phyloP scores from a whole-genome alignment of 306 rosid species.

The Sicyos edulis region DNA sequence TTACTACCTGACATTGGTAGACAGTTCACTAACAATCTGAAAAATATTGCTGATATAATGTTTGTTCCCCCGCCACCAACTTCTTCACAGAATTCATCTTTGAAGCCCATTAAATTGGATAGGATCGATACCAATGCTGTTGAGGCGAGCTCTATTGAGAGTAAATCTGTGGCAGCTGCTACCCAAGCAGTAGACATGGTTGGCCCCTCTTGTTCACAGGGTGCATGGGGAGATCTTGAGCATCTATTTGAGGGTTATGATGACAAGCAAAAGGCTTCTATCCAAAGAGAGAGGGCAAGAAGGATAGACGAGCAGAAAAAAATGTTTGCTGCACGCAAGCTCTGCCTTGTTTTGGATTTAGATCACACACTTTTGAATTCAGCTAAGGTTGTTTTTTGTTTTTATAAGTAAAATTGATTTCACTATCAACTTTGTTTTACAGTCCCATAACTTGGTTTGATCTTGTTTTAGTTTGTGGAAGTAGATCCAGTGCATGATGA shows the following conservation, averaged over 20 bases:
- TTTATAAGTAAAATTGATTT: constrained; percentile 22
- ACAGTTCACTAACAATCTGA: constrained; percentile 70
- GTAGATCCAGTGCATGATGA: constrained; percentile 91
- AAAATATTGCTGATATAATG: constrained; percentile 75
- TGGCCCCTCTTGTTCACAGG: constrained; percentile 45
- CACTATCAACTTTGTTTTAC: not conserved
- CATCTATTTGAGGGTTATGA: constrained; percentile 84
- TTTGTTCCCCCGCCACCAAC: constrained; percentile 59
- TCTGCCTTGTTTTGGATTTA: constrained; percentile 93
- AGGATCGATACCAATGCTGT: constrained; percentile 41
- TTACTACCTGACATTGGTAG: constrained; percentile 60
- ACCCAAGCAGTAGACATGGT: constrained; percentile 39
- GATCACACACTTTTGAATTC: constrained; percentile 99
- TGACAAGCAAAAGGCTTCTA: constrained; percentile 88
- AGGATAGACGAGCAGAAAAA: constrained; percentile 88
- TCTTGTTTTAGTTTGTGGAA: constrained; percentile 70
- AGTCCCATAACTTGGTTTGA: constrained; percentile 25
- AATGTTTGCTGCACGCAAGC: constrained; percentile 80
- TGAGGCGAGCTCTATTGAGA: constrained; percentile 40
- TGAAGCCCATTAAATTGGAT: constrained; percentile 46
- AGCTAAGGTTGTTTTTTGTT: constrained; percentile 65
- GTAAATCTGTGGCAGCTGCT: constrained; percentile 29
- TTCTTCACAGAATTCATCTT: constrained; percentile 41
- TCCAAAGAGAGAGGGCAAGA: constrained; percentile 92
- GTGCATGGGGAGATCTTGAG: constrained; percentile 78